These are phyloP conservation scores for Liriodendron chinense DNA, from an alignment of 164 flowering plant genomes.

Conservation along the genomic window DNA sequence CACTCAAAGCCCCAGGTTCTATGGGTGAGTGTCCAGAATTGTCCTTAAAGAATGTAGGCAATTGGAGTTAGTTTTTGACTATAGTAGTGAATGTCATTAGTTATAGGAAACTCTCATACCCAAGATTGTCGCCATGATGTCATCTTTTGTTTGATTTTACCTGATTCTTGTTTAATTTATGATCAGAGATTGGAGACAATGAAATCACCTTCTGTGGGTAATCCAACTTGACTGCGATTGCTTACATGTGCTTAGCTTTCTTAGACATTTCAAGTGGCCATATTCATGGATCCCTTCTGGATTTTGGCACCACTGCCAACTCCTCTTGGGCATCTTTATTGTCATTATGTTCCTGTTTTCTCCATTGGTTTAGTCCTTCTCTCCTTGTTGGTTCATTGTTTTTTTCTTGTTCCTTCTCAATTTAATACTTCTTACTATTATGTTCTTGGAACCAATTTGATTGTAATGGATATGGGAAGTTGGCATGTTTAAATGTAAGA, in stretches of 20 bases:
- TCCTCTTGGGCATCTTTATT: neutral
- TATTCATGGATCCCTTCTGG: neutral
- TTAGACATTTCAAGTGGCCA: neutral
- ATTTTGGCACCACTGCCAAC: neutral
- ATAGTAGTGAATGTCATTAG: neutral
- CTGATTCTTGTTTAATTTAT: too few relatives aligned
- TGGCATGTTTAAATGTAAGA: too few relatives aligned
- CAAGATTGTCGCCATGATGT: neutral
- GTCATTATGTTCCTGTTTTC: neutral
- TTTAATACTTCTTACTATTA: too few relatives aligned
- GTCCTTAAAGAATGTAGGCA: neutral
- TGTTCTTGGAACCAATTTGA: too few relatives aligned
- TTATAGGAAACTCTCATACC: neutral
- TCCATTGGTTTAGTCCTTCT: neutral
- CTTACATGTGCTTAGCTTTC: neutral
- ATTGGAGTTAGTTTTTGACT: neutral
- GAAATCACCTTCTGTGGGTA: too few relatives aligned
- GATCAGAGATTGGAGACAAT: too few relatives aligned
- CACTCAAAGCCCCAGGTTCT: constrained; percentile 6
- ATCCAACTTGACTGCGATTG: neutral
- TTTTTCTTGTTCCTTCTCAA: too few relatives aligned
- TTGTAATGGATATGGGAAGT: too few relatives aligned
- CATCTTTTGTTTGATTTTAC: too few relatives aligned
- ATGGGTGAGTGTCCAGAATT: constrained; percentile 7
- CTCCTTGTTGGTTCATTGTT: neutral